Evolutionary conservation across 768 basidiomycete species (phyloP).

Genomic region (Naganishia randhawae): DNA sequence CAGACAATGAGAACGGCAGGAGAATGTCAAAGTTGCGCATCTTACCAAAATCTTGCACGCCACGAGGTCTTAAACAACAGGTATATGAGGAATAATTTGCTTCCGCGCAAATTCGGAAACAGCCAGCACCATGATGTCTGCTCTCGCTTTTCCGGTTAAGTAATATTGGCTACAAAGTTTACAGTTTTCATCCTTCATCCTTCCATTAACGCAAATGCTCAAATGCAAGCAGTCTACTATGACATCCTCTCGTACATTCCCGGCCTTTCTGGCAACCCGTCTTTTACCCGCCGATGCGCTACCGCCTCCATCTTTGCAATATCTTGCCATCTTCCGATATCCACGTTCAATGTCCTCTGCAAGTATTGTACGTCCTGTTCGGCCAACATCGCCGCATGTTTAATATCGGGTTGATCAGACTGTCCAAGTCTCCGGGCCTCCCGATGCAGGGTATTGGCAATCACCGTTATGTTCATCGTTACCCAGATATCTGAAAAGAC

Average conservation of each 20-base stretch:
- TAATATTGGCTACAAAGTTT: no score
- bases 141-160: no score
- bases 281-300: constrained; percentile 40
- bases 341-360: constrained; percentile 9
- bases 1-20: neutral
- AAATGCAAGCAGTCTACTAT: neutral
- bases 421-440: constrained; percentile 37
- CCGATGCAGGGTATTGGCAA: constrained; percentile 40
- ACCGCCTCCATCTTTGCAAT: constrained; percentile 41
- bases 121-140: no score
- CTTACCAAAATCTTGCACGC: constrained; percentile 7
- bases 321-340: constrained; percentile 35
- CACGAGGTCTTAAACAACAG: no score
- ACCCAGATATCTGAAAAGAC: constrained; percentile 37
- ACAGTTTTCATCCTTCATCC: no score
- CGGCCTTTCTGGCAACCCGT: constrained; percentile 46
- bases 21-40: no score
- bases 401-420: neutral
- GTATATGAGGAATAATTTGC: no score
- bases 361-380: constrained; percentile 12
- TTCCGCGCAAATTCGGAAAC: no score
- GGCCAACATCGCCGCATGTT: constrained; percentile 1
- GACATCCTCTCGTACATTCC: constrained; percentile 45
- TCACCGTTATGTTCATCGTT: constrained; percentile 40
- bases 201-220: neutral